Evolutionary conservation across 139 green algal species (phyloP), one percentile per base, ranked within the genome.

Genomic region (Micractinium sp.): DNA sequence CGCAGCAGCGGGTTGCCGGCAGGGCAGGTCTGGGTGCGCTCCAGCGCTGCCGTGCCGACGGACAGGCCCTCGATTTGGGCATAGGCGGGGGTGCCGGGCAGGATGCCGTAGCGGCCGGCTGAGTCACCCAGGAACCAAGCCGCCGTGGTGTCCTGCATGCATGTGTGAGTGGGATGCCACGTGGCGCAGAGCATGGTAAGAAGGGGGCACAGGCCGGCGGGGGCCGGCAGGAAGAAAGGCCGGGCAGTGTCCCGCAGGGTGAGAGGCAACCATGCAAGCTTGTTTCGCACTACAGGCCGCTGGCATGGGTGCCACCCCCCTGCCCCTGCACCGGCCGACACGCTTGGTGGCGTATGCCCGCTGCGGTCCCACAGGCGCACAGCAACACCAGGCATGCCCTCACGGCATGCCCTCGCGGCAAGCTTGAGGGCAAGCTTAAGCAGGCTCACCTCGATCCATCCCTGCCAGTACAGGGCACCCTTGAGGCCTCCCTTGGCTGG

Each of bases 61-160:
- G 81, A 53, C 67, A 86, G 66, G 16, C 7, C 4, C 81, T 75
- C 31, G 9, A 86, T 36, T 29, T 74, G 19, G n/a, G 75, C 18
- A 23, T 90, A 53, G 20, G 33, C 82, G 0, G 39, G 22, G 33
- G 53, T 35, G 25, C 19, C 60, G 35, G 79, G 81, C 38, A 91
- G 87, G 14, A 91, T 75, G 60, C 88, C 88, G 27, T 36, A 85
- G 38, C 88, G 88, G 31, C 88, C 88, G 0, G 39, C 88, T 0
- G 25, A 3, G 7, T 19, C 41, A 31, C 66, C 81, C 22, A 81
- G 85, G 53, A 41, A 91, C 29, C 31, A 73, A 9, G 63, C 81
- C 18, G 88, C 82, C 3, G 29, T 39, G 22, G 91, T 91, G 56
- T 60, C 75, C 56, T 82, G 27, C 39, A 75, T 2, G 20, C n/a